Evolutionary conservation across 257 asterid genomes (phyloP), one percentile per base, ranked within the genome.

Genomic region (Capsicum pubescens): DNA sequence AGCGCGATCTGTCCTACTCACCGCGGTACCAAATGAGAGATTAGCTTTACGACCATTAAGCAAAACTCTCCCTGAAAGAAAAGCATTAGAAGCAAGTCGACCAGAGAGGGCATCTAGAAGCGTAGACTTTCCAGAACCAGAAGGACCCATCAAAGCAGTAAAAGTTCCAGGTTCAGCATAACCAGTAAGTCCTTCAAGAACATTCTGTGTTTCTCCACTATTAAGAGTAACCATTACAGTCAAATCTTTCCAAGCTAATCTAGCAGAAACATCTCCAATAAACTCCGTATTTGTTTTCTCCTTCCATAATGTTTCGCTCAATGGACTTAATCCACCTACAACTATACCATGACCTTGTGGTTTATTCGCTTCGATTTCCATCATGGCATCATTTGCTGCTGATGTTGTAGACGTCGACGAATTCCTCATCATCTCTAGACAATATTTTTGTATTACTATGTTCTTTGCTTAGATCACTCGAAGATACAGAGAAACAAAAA

Each of bases 71-170:
- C 99, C 99, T 4, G 98, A 92, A 36, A 93, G 94, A 89, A 96
- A 96, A 0, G 98, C 97, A 57, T 94, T 96, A 6, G 99, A 89
- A 3, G 99, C 98, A 2, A 96, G 95, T 0, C 99, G 92, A 19
- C 97, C 94, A 48, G 99, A 93, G 5, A 96, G 91, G 7, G 99
- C 98, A 68, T 96, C 98, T 67, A 96, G 98, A 64, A 96, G 89
- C 0, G 99, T 94, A 12, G 98, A 95, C 70, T 95, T 95, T 0
- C 99, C 99, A 67, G 99, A 95, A 69, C 99, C 99, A 6, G 99
- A 95, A 52, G 99, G 99, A 6, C 99, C 99, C 99, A 95, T 95
- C 67, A 95, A 94, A 0, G 99, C 99, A 1, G 99, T 95, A 70
- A 95, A 91, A 46, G 95, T 88, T 80, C 99, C 99, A 9, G 99